These are phyloP conservation scores for Fusarium setosum DNA, from an alignment of 2,329 filamentous ascomycete genomes.

Conservation along the genomic window DNA sequence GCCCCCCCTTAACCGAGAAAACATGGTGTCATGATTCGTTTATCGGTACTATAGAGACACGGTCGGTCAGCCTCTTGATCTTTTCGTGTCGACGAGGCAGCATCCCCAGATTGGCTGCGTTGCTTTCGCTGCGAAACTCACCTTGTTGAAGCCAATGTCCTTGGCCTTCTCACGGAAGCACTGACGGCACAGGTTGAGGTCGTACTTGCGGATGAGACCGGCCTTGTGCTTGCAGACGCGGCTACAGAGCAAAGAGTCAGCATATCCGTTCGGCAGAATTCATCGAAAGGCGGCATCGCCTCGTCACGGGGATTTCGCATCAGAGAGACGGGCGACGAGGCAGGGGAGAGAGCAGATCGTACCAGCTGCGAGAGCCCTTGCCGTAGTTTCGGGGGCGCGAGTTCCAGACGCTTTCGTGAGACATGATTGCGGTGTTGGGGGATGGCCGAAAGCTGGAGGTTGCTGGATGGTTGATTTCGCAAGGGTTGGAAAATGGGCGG, in stretches of 20 bases:
- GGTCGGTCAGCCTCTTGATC: conserved; percentile 28
- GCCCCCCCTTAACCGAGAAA: conserved; percentile 39
- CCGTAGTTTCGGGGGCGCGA: conserved; percentile 97
- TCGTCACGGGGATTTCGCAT: conserved; percentile 12
- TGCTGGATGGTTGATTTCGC: conserved; percentile 49
- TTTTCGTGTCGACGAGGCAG: not conserved
- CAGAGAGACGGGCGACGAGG: not conserved
- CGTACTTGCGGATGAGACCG: conserved; percentile 99
- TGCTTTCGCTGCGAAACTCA: conserved; percentile 49
- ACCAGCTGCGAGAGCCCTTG: conserved; percentile 96
- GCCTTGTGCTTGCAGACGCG: conserved; percentile 89
- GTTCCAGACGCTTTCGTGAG: conserved; percentile 98
- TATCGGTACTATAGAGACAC: conserved; percentile 50
- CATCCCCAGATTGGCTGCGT: not conserved
- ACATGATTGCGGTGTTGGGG: conserved; percentile 63
- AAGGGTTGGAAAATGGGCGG: conserved; percentile 47
- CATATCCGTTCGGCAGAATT: conserved; percentile 25
- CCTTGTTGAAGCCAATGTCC: conserved; percentile 81
- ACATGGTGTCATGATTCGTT: conserved; percentile 44
- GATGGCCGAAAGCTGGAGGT: conserved; percentile 44
- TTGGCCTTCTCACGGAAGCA: conserved; percentile 81
- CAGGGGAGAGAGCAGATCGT: conserved; percentile 56
- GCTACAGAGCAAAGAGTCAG: conserved; percentile 56
- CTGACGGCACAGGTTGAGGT: conserved; percentile 88
- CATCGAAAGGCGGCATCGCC: not conserved